phyloP scores from a whole-genome alignment of 2,329 filamentous ascomycete species.

The Fusarium lateritium region DNA sequence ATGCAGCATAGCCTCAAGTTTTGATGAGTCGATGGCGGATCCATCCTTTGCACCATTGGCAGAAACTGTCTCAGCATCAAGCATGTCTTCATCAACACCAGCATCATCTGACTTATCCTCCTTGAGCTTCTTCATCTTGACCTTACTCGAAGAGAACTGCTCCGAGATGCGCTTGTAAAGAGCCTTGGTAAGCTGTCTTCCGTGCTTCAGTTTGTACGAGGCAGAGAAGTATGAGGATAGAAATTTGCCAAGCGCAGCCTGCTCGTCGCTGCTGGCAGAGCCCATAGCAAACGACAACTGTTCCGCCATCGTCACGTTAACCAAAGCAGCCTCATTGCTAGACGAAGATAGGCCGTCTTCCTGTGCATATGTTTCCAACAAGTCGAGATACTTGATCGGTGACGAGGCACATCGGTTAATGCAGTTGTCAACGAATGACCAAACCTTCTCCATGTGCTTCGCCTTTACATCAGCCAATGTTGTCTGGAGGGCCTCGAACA shows the following conservation, averaged over 20 bases:
- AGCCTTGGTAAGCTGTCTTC: conserved; percentile 45
- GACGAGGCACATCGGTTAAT: conserved; percentile 80
- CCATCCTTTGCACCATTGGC: conserved; percentile 19
- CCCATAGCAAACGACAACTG: conserved; percentile 81
- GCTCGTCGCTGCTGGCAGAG: conserved; percentile 59
- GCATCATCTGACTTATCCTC: conserved; percentile 23
- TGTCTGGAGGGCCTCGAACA: conserved; percentile 57
- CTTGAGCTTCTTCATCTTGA: conserved; percentile 46
- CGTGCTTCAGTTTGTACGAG: conserved; percentile 67
- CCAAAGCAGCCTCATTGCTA: conserved; percentile 65
- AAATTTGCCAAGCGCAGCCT: conserved; percentile 68
- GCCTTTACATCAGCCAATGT: conserved; percentile 37
- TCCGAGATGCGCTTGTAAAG: conserved; percentile 53
- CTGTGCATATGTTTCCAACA: conserved; percentile 66
- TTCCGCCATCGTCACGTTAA: conserved; percentile 80
- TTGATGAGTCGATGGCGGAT: conserved; percentile 55
- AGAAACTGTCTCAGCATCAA: conserved; percentile 21
- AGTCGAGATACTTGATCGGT: conserved; percentile 87
- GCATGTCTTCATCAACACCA: conserved; percentile 42
- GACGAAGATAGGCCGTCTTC: conserved; percentile 48
- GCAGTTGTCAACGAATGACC: conserved; percentile 87
- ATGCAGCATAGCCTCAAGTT: conserved; percentile 68
- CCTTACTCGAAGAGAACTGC: conserved; percentile 49
- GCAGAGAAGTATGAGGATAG: conserved; percentile 70
- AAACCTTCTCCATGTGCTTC: conserved; percentile 62